phyloP scores from a whole-genome alignment of 345 rosid species.

The Capsella bursapastoris region DNA sequence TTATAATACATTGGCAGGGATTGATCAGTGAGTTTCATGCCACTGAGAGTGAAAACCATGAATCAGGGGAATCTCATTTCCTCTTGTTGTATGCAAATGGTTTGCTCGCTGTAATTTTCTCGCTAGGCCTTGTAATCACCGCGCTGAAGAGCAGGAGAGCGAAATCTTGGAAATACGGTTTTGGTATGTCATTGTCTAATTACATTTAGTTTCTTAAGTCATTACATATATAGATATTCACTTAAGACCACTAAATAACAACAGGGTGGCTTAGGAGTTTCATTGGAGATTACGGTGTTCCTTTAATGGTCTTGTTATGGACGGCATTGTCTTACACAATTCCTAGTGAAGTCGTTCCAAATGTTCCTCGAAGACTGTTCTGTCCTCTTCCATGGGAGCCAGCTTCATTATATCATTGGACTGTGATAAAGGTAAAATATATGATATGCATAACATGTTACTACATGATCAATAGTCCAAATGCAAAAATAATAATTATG shows the following conservation, averaged over 20 bases:
- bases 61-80: conserved; percentile 51
- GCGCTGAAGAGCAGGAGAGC: conserved; percentile 68
- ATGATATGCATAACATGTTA: background rate
- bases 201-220: conserved; percentile 1
- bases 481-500: conserved; percentile 1
- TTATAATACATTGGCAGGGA: conserved; percentile 53
- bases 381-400: conserved; percentile 90
- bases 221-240: background rate
- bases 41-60: conserved; percentile 50
- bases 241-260: background rate
- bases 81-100: conserved; percentile 74
- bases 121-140: conserved; percentile 61
- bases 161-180: conserved; percentile 70
- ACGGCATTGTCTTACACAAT: conserved; percentile 58
- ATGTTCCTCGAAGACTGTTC: conserved; percentile 72
- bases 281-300: conserved; percentile 83
- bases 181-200: conserved; percentile 43
- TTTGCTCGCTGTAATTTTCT: conserved; percentile 69
- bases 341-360: conserved; percentile 54
- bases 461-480: conserved; percentile 1
- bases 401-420: conserved; percentile 74
- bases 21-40: conserved; percentile 60
- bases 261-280: conserved; percentile 74
- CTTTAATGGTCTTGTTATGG: conserved; percentile 76
- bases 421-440: conserved; percentile 64